Base-by-base conservation (phyloP, 495 filamentous ascomycete genomes). In the Neurospora cerealis region DNA sequence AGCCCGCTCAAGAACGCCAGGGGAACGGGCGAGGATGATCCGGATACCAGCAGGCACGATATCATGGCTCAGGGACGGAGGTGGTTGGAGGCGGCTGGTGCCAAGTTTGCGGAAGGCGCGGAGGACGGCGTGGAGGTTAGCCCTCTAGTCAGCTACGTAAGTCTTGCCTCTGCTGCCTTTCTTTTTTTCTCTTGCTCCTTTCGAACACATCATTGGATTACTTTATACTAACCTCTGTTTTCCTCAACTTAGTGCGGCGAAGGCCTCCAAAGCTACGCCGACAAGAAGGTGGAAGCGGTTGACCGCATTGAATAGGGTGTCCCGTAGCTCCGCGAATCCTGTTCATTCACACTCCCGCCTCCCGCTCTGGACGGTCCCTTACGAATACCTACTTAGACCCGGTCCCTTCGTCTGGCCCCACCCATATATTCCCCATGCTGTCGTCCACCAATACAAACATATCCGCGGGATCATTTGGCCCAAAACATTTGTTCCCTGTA, bases 1-100 rank as follows among this genome's bases (percentile, higher is more conserved):
- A 98, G 95, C 69, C 95, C 96, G 11, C 86, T 99, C 75, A 99
- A 99, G 90, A 99, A 99, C 76, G 96, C 93, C 32, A 88, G 86
- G 76, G 95, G 95, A 32, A 94, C 94, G 15, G 92, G 92, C 24
- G 91, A 98, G 84, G 96, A 99, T 81, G 93, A 97, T 80, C 93
- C 93, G 4, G 93, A 97, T 77, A 99, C 96, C 60, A 96, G 93
- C 84, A 92, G 89, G 78, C 86, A 85, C 60, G 95, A 98, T 81
- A 97, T 98, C 79, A 89, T 97, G 88, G 85, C 87, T 37, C 96
- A 98, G 83, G 96, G 96, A 17, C 88, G 88, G 81, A 88, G 91
- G 74, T 98, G 95, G 94, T 82, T 93, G 70, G 84, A 95, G 79
- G 89, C 87, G 48, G 93, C 89, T 21, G 96, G 95, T 54, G 94